These are phyloP conservation scores for Fraxinus nigra DNA, from an alignment of 305 asterid genomes.

Conservation along the genomic window DNA sequence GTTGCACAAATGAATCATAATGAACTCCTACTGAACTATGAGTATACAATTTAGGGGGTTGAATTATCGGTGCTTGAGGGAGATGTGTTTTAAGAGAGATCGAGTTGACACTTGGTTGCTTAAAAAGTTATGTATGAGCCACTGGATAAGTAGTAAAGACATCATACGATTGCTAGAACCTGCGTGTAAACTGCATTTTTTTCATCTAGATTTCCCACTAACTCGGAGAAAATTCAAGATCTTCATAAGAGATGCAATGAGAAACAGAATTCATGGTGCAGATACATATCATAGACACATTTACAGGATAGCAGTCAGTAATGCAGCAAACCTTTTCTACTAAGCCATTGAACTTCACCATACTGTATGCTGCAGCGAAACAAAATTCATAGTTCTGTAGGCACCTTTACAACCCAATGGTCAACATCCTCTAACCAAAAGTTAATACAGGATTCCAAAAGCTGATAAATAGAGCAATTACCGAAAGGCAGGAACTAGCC, in stretches of 20 bases:
- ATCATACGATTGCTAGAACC: neutral
- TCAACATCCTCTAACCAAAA: slow-evolving; percentile 13
- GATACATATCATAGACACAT: neutral
- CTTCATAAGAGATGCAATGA: neutral
- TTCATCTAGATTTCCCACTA: neutral
- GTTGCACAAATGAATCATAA: neutral
- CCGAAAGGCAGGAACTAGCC: slow-evolving; percentile 9
- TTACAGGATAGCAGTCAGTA: slow-evolving; percentile 22
- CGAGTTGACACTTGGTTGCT: neutral
- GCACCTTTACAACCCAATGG: slow-evolving; percentile 25
- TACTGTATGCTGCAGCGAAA: slow-evolving; percentile 7
- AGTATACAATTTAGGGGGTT: neutral
- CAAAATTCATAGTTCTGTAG: slow-evolving; percentile 9
- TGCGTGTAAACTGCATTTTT: neutral
- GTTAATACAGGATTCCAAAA: slow-evolving; percentile 17
- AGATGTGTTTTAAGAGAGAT: neutral
- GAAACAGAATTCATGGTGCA: slow-evolving; percentile 24
- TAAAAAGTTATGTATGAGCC: neutral
- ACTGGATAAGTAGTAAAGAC: neutral
- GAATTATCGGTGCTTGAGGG: neutral
- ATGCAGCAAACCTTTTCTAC: slow-evolving; percentile 14
- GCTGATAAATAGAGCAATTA: slow-evolving; percentile 13
- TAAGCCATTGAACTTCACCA: slow-evolving; percentile 18
- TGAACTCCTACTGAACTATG: neutral
- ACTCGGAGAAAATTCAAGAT: neutral